phyloP scores from a whole-genome alignment of 148 eudicot genomes.

The Rhododendron vialii region DNA sequence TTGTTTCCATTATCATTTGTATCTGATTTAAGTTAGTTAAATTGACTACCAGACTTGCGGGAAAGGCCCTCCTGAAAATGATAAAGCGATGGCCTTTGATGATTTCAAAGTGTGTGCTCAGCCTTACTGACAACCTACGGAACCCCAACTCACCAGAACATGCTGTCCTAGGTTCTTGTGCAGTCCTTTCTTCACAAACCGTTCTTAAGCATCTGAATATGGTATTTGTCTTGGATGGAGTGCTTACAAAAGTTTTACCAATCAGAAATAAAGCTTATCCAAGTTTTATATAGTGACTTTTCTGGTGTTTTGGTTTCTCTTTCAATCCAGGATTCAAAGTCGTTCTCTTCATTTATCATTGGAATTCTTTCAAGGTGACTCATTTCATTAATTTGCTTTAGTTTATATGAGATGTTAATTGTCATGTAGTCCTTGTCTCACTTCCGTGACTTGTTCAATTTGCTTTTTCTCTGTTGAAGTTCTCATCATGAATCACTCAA shows the following conservation, averaged over 20 bases:
- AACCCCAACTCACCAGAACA: constrained; percentile 69
- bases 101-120: constrained; percentile 65
- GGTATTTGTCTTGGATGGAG: constrained; percentile 40
- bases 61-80: constrained; percentile 77
- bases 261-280: neutral
- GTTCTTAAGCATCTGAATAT: constrained; percentile 75
- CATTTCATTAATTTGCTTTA: neutral
- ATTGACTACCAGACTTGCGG: constrained; percentile 68
- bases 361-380: constrained; percentile 82
- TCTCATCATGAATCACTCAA: constrained; percentile 92
- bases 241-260: neutral
- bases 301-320: constrained; percentile 11
- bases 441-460: neutral
- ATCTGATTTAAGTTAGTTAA: constrained; percentile 10
- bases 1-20: neutral
- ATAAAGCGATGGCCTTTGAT: constrained; percentile 94
- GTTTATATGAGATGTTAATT: neutral
- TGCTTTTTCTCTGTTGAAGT: constrained; percentile 34
- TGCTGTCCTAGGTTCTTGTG: constrained; percentile 90
- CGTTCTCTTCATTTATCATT: constrained; percentile 71
- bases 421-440: neutral
- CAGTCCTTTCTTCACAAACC: constrained; percentile 76
- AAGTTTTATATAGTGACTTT: neutral
- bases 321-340: constrained; percentile 57
- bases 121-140: constrained; percentile 59